These are phyloP conservation scores for Stromatinia cepivora DNA, from an alignment of 2,329 filamentous ascomycete genomes.

Conservation along the genomic window DNA sequence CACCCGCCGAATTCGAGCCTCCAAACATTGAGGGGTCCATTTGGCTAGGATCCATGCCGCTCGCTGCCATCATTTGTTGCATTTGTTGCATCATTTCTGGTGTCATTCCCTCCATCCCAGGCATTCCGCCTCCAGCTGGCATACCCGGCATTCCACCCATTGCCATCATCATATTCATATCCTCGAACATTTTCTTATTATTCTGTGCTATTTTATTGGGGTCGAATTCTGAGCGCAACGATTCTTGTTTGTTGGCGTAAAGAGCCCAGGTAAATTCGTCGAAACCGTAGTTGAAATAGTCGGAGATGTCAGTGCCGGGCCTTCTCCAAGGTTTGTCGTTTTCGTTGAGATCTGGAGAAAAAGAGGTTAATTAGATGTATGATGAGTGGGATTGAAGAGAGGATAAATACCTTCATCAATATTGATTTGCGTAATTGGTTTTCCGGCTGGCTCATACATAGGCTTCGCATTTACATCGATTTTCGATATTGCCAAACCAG, in stretches of 20 bases:
- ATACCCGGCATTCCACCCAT: slow-evolving; percentile 52
- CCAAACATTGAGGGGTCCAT: slow-evolving; percentile 67
- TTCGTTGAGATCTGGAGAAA: slow-evolving; percentile 60
- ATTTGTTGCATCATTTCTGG: slow-evolving; percentile 69
- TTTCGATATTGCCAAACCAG: slow-evolving; percentile 74
- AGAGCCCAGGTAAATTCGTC: slow-evolving; percentile 98
- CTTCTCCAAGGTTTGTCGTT: slow-evolving; percentile 95
- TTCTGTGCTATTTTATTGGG: slow-evolving; percentile 62
- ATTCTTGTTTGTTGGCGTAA: slow-evolving; percentile 87
- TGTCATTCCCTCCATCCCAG: slow-evolving; percentile 62
- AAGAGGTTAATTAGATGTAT: slow-evolving; percentile 19
- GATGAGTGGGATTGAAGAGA: background rate
- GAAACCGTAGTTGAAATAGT: slow-evolving; percentile 99
- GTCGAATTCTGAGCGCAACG: slow-evolving; percentile 72
- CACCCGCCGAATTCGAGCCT: slow-evolving; percentile 51
- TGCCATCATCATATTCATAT: slow-evolving; percentile 68
- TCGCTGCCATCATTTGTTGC: slow-evolving; percentile 68
- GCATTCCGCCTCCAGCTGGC: slow-evolving; percentile 46
- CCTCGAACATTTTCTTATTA: slow-evolving; percentile 78
- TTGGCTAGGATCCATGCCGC: slow-evolving; percentile 64
- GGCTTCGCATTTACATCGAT: slow-evolving; percentile 85
- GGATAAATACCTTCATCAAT: slow-evolving; percentile 61
- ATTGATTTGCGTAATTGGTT: slow-evolving; percentile 74
- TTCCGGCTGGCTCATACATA: slow-evolving; percentile 74
- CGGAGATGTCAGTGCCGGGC: slow-evolving; percentile 89